These are phyloP conservation scores for Conticribra weissflogii DNA, from an alignment of 108 stramenopile genomes.

Conservation along the genomic window DNA sequence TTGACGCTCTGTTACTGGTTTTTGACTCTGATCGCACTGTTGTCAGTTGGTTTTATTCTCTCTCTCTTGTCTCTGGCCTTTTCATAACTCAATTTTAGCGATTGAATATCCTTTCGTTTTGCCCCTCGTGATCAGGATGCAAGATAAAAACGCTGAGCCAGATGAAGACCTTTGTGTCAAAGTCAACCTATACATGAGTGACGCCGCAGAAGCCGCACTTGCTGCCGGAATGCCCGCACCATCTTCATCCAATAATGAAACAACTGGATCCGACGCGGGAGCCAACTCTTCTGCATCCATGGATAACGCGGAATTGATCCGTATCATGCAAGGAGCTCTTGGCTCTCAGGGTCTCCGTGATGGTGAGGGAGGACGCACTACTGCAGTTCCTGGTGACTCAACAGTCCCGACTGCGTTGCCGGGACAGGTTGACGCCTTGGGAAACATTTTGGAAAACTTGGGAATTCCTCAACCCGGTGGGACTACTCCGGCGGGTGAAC, in stretches of 20 bases:
- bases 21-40: no score
- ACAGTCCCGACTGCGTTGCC: conserved; percentile 51
- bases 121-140: conserved; percentile 65
- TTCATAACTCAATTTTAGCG: background rate
- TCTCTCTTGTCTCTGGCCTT: no score
- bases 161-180: conserved; percentile 65
- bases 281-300: conserved; percentile 4
- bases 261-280: conserved; percentile 15
- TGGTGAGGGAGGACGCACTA: conserved; percentile 21
- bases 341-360: conserved; percentile 14
- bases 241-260: conserved; percentile 1
- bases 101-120: background rate
- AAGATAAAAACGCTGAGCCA: conserved; percentile 56
- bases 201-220: conserved; percentile 43
- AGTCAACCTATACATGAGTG: conserved; percentile 70
- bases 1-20: no score
- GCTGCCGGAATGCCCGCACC: conserved; percentile 24
- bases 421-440: conserved; percentile 80
- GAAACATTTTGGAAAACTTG: conserved; percentile 83
- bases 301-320: conserved; percentile 30
- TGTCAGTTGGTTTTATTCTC: no score
- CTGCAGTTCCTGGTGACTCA: conserved; percentile 36
- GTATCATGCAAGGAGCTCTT: conserved; percentile 44
- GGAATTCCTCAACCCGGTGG: conserved; percentile 66
- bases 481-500: conserved; percentile 44